Evolutionary conservation across 306 rosid genomes (phyloP).

Genomic region (Dalbergia cochinchinensis): DNA sequence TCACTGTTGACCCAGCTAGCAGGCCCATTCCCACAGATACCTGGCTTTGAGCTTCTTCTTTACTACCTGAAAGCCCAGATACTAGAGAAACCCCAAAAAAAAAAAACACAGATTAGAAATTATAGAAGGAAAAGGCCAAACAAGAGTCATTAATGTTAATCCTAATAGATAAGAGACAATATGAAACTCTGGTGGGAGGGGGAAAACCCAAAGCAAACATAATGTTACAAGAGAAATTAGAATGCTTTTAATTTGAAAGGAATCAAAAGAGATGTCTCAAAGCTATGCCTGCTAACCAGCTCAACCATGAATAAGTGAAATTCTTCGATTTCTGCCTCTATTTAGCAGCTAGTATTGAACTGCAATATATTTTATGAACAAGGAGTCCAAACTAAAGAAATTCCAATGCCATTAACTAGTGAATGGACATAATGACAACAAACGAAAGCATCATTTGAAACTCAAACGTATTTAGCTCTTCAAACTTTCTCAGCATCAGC

Average conservation of each 20-base stretch:
- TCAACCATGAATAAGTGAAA: background rate
- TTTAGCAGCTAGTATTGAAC: conserved; percentile 4
- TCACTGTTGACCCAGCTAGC: conserved; percentile 77
- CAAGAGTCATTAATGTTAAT: background rate
- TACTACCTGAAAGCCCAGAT: conserved; percentile 75
- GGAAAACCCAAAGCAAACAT: background rate
- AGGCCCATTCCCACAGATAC: conserved; percentile 83
- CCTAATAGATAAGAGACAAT: background rate
- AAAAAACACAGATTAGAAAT: conserved; percentile 34
- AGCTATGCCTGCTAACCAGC: background rate
- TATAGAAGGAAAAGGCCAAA: background rate
- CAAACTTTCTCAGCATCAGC: too few species aligned
- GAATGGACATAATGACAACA: too few species aligned
- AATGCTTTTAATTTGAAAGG: background rate
- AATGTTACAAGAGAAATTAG: background rate
- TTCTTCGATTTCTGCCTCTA: background rate
- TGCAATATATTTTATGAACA: background rate
- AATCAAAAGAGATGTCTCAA: background rate
- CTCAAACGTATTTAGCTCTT: too few species aligned
- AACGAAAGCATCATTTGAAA: too few species aligned
- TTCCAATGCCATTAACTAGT: too few species aligned
- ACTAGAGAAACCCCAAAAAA: conserved; percentile 50
- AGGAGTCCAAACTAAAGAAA: too few species aligned
- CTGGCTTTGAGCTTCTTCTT: conserved; percentile 75
- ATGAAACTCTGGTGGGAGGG: background rate